A percentile compares a stretch with the other conserved stretches of the same genome.
Evolutionary conservation across 345 rosid genomes (phyloP).

Genomic region (Linum trigynum): DNA sequence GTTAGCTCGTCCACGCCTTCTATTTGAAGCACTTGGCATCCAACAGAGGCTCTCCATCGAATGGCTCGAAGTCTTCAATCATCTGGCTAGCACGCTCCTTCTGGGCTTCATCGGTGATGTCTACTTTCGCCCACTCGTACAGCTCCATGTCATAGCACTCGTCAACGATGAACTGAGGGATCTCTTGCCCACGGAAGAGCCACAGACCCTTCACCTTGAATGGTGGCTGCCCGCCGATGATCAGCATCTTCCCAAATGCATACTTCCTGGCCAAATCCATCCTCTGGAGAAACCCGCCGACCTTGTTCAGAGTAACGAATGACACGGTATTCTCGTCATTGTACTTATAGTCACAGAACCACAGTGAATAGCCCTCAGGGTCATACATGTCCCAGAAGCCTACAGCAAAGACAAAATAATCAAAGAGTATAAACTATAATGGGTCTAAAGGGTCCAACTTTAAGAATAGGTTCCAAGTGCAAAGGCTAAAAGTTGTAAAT

Average conservation of each 20-base stretch:
- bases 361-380: conserved; percentile 89
- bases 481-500: no score
- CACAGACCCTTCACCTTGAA: conserved; percentile 33
- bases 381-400: conserved; percentile 23
- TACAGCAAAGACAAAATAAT: conserved; percentile 33
- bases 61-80: conserved; percentile 83
- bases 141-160: conserved; percentile 98
- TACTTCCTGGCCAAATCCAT: conserved; percentile 55
- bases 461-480: no score
- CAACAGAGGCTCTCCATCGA: conserved; percentile 58
- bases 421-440: neutral
- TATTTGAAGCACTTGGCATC: no score
- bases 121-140: conserved; percentile 86
- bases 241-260: conserved; percentile 92
- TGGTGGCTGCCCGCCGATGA: conserved; percentile 71
- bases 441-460: no score
- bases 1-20: conserved; percentile 41
- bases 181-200: conserved; percentile 89
- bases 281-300: no score
- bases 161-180: conserved; percentile 68
- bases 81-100: conserved; percentile 30
- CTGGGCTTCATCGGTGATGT: conserved; percentile 66
- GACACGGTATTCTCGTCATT: conserved; percentile 87
- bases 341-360: conserved; percentile 98
- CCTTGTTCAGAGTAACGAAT: neutral